Percentiles rank a stretch among this genome's conserved stretches.
Conservation (phyloP, 176 grass and related monocot species). For the Puya raimondii region DNA sequence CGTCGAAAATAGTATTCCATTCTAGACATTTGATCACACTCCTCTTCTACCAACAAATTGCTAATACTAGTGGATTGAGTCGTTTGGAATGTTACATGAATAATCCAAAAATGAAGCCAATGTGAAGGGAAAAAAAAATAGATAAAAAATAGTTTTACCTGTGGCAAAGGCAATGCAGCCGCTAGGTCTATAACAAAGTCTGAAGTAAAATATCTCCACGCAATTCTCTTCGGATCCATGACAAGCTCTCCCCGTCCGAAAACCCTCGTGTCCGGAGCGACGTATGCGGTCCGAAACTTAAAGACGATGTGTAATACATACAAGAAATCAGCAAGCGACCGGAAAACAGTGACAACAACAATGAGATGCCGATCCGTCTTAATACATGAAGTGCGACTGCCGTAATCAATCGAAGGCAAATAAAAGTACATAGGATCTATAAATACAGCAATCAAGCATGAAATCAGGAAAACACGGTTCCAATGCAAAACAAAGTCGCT, state of each 20-base stretch:
- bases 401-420: slow-evolving; percentile 45
- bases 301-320: slow-evolving; percentile 69
- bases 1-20: no score
- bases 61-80: no score
- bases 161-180: slow-evolving; percentile 87
- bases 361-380: slow-evolving; percentile 43
- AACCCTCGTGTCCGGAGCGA: slow-evolving; percentile 58
- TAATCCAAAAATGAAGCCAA: not conserved
- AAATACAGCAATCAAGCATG: slow-evolving; percentile 65
- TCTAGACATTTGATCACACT: no score
- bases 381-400: slow-evolving; percentile 28
- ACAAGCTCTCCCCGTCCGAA: slow-evolving; percentile 89
- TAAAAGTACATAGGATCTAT: slow-evolving; percentile 95
- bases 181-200: slow-evolving; percentile 63
- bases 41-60: no score
- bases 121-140: not conserved
- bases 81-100: not conserved
- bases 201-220: slow-evolving; percentile 71
- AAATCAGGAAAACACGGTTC: slow-evolving; percentile 72
- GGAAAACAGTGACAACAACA: slow-evolving; percentile 53
- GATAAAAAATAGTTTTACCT: slow-evolving; percentile 45
- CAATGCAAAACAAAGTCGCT: slow-evolving; percentile 69
- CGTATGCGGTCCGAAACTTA: slow-evolving; percentile 86
- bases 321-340: slow-evolving; percentile 65
- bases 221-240: slow-evolving; percentile 69